phyloP scores from a whole-genome alignment of 768 basidiomycete genomes.

The Lanmaoa pseudosensibilis region DNA sequence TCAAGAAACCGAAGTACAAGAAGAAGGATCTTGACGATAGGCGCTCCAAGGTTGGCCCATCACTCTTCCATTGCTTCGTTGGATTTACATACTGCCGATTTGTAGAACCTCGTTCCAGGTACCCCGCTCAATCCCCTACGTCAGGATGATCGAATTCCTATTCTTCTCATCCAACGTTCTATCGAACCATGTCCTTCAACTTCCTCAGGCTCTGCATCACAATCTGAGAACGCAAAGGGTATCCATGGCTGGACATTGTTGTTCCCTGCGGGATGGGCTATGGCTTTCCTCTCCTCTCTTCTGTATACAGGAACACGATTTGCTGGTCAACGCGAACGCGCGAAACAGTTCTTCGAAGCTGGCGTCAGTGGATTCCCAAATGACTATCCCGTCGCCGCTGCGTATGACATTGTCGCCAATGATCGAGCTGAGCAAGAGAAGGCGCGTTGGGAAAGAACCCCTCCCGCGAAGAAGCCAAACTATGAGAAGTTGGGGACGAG shows the following conservation, averaged over 20 bases:
- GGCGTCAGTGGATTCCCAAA: conserved; percentile 75
- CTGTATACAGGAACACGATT: conserved; percentile 81
- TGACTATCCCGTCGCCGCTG: conserved; percentile 65
- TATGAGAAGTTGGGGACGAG: conserved; percentile 61
- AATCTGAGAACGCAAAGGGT: conserved; percentile 35
- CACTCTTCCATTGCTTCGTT: background rate
- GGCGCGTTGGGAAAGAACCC: conserved; percentile 72
- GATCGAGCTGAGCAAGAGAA: conserved; percentile 54
- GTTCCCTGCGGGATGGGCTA: conserved; percentile 85
- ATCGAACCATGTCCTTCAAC: conserved; percentile 41
- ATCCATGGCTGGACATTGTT: conserved; percentile 89
- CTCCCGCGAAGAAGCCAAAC: conserved; percentile 83
- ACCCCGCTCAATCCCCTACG: conserved; percentile 61
- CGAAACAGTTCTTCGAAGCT: conserved; percentile 81
- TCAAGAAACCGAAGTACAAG: conserved; percentile 66
- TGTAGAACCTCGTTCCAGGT: conserved; percentile 76
- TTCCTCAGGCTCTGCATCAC: conserved; percentile 14
- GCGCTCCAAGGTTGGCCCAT: conserved; percentile 56
- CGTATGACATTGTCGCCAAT: conserved; percentile 52
- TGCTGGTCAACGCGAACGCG: conserved; percentile 80
- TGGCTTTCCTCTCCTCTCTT: conserved; percentile 85
- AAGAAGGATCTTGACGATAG: conserved; percentile 88
- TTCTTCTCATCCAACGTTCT: conserved; percentile 81
- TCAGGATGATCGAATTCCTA: conserved; percentile 81
- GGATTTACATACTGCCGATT: background rate